Evolutionary conservation across 495 filamentous ascomycete species (phyloP).

Genomic region (Staphylotrichum longicolle): DNA sequence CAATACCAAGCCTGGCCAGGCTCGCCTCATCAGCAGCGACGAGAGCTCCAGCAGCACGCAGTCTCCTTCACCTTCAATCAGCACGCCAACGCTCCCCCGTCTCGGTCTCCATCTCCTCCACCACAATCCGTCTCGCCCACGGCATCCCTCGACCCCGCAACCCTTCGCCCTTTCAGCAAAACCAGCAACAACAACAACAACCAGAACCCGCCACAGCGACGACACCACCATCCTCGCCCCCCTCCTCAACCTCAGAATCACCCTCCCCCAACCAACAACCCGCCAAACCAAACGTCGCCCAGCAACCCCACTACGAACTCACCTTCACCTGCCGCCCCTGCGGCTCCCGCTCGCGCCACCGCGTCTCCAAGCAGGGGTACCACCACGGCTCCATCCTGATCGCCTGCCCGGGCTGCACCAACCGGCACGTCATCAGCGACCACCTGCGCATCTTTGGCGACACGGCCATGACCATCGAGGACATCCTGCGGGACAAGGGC

Average conservation of each 20-base stretch:
- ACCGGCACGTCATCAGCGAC: constrained; percentile 87
- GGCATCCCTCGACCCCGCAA: constrained; percentile 38
- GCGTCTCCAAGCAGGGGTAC: constrained; percentile 87
- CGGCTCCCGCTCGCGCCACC: constrained; percentile 67
- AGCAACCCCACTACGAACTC: constrained; percentile 62
- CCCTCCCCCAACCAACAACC: constrained; percentile 18
- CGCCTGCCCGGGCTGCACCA: constrained; percentile 77
- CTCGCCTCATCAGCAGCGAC: constrained; percentile 10
- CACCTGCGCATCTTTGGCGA: constrained; percentile 79
- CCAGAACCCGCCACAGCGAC: constrained; percentile 18
- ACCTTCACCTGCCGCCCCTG: constrained; percentile 94
- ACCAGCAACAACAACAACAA: constrained; percentile 2
- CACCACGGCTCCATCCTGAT: constrained; percentile 85
- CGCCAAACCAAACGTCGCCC: constrained; percentile 32
- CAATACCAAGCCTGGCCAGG: constrained; percentile 14
- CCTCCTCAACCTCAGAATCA: constrained; percentile 1
- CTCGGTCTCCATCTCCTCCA: neutral
- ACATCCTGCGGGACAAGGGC: constrained; percentile 65
- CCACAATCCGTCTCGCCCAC: constrained; percentile 33
- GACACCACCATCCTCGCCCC: constrained; percentile 11
- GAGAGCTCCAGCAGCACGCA: neutral
- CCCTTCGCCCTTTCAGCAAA: constrained; percentile 31
- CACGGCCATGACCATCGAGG: constrained; percentile 63
- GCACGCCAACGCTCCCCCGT: constrained; percentile 5
- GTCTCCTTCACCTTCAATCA: constrained; percentile 7